Conservation (phyloP, 768 basidiomycete genomes). For the Peribolospora kevripleyi region DNA sequence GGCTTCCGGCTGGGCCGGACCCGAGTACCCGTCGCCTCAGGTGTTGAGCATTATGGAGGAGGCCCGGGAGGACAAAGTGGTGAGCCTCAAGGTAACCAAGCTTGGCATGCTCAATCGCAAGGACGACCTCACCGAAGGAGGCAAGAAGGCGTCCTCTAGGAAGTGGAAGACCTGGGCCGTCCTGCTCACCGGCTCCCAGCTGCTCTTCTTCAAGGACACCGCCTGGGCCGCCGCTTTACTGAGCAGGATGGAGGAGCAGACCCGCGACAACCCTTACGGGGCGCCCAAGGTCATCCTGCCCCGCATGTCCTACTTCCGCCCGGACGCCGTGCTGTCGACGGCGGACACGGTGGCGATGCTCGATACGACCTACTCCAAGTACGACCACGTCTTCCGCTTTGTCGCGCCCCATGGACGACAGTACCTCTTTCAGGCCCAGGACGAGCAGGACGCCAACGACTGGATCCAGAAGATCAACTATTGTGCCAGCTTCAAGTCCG, state of each 20-base stretch:
- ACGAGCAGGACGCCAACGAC: constrained; percentile 49
- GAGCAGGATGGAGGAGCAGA: constrained; percentile 23
- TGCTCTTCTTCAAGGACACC: constrained; percentile 65
- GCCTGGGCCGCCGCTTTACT: constrained; percentile 28
- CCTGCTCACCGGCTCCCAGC: constrained; percentile 64
- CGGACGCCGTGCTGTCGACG: constrained; percentile 65
- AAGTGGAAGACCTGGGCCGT: constrained; percentile 80
- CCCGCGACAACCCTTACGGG: constrained; percentile 2
- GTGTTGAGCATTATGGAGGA: background rate
- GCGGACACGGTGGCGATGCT: constrained; percentile 54
- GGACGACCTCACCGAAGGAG: constrained; percentile 44
- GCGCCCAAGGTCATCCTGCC: constrained; percentile 20
- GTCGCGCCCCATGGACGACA: constrained; percentile 53
- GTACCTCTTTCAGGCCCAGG: constrained; percentile 47
- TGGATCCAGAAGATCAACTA: constrained; percentile 91
- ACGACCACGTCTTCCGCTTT: constrained; percentile 51
- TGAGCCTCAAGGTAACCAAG: constrained; percentile 45
- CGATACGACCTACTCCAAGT: constrained; percentile 33
- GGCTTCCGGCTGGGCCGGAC: too few species aligned
- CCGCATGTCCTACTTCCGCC: constrained; percentile 32
- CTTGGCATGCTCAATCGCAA: constrained; percentile 58
- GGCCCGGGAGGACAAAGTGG: constrained; percentile 4
- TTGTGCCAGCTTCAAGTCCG: constrained; percentile 69
- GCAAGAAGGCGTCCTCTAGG: constrained; percentile 45
- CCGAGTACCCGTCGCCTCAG: background rate